Evolutionary conservation across 129 eudicot species (phyloP), one percentile per base, ranked within the genome.

Genomic region (Helianthus tuberosus): DNA sequence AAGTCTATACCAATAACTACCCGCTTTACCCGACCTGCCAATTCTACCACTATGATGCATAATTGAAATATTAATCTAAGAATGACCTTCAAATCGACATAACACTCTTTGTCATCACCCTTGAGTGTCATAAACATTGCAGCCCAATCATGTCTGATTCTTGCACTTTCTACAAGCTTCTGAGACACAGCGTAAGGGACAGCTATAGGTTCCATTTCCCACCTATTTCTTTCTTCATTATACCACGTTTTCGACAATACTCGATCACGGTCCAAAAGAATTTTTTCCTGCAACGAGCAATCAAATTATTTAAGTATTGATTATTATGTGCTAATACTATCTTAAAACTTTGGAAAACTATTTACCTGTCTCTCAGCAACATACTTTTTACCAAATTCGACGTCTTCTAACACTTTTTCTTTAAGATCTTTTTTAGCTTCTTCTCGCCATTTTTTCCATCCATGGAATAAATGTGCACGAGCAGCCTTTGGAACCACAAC

Each of bases 371-470:
- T 87, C 77, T 87, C 85, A 61, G 91, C 86, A 50, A 89, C 90
- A 77, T 93, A 93, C 71, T 84, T 79, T 87, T 86, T 88, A 74
- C 96, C 96, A 63, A 84, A 81, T 76, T 88, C 98, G 66, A 72
- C 75, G 73, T 93, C 80, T 78, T 89, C 90, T 75, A 87, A 68
- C 44, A 87, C 16, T 10, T 85, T 79, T 6, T 66, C 77, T 75
- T 93, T 87, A 29, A 86, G 88, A 66, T 87, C 88, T 67, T 71
- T 86, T 78, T 87, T 93, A 44, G 66, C 78, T 61, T 84, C 95
- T 67, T 93, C 95, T 43, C 95, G 86, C 98, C 98, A 89, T 68
- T 77, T 87, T 79, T 86, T 93, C 96, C 96, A 89, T 72, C 98
- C 96, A 72, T 87, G 92, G 66, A 75, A 77, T 63, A 93, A 77